Conservation (phyloP, 306 rosid genomes). For the Quercus dentata region DNA sequence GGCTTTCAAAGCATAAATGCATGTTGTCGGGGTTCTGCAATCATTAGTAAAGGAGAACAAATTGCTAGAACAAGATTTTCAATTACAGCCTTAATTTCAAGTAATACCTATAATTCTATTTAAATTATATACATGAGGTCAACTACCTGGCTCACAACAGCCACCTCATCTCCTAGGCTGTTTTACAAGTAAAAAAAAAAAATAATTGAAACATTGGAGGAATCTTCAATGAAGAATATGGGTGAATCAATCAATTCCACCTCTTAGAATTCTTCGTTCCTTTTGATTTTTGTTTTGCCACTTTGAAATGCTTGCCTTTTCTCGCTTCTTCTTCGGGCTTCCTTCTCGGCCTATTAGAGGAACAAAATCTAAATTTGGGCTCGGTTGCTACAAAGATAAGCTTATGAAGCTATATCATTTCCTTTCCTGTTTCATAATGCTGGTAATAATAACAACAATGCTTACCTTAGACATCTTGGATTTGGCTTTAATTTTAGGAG, state of each 20-base stretch:
- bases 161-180: slow-evolving; percentile 32
- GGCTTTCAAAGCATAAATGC: no score
- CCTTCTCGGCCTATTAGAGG: slow-evolving; percentile 79
- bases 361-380: background rate
- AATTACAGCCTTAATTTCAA: background rate
- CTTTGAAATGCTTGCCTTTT: slow-evolving; percentile 88
- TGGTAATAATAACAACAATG: background rate
- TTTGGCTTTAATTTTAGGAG: slow-evolving; percentile 93
- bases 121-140: slow-evolving; percentile 43
- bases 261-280: slow-evolving; percentile 78
- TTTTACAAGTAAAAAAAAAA: slow-evolving; percentile 13
- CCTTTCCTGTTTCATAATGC: background rate
- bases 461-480: slow-evolving; percentile 96
- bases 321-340: slow-evolving; percentile 88
- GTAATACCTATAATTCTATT: slow-evolving; percentile 28
- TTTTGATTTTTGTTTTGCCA: slow-evolving; percentile 83
- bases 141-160: slow-evolving; percentile 32
- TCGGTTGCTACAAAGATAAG: background rate
- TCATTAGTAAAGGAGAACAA: background rate
- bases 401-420: background rate
- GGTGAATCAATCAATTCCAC: slow-evolving; percentile 60
- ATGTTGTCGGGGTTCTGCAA: background rate
- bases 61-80: background rate
- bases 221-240: background rate
- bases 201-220: background rate